Evolutionary conservation across 495 filamentous ascomycete species (phyloP), one percentile per base, ranked within the genome.

Genomic region (Hypoxylon subgilvum): DNA sequence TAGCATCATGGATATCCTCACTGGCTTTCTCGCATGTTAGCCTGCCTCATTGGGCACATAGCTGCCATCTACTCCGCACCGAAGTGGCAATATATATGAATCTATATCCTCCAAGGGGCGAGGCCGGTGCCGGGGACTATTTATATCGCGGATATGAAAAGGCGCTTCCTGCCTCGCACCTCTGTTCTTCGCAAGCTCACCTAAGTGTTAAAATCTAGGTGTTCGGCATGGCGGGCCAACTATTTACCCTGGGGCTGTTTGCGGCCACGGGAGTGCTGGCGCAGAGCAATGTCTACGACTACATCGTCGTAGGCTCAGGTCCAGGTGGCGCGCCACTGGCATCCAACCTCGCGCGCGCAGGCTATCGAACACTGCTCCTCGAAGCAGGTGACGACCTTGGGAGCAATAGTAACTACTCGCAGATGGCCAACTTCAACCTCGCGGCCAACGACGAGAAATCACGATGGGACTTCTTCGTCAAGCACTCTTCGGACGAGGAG

Each of bases 301-400:
- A 88, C 68, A 79, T 89, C 48, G 76, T 89, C 16, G 81, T 88
- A 0, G 86, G 86, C 27, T 82, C 78, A 28, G 86, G 86, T 14
- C 81, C 86, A 3, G 86, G 86, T 13, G 86, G 86, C 7, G 84
- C 83, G 4, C 84, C 84, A 6, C 65, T 89, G 2, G 85, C 86
- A 0, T 79, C 79, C 7, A 79, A 83, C 10, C 81, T 88, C 8
- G 86, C 84, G 2, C 69, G 80, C 18, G 83, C 82, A 18, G 84
- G 84, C 9, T 80, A 82, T 59, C 82, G 75, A 31, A 82, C 82
- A 1, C 76, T 88, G 3, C 69, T 89, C 7, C 73, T 89, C 34
- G 86, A 89, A 61, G 83, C 86, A 0, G 86, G 86, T 16, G 77
- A 81, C 42, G 84, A 89, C 57, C 75, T 84, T 39, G 81, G 80